phyloP scores from a whole-genome alignment of 192 early-diverging fungal species.

The Spizellomyces punctatus region DNA sequence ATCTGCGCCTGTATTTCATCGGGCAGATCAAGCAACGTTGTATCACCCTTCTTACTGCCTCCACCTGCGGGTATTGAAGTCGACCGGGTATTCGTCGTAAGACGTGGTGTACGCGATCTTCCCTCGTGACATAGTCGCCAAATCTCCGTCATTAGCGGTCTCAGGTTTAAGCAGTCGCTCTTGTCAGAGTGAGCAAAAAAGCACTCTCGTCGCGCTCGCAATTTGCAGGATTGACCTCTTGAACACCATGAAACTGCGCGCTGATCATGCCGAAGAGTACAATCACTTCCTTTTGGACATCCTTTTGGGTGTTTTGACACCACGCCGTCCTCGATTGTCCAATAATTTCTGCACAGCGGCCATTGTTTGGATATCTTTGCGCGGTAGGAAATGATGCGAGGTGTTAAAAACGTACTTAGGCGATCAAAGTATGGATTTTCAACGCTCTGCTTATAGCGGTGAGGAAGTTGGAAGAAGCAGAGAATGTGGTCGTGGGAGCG shows the following conservation, averaged over 20 bases:
- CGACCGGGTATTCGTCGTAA: too few species aligned
- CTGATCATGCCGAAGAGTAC: background rate
- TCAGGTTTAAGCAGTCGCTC: background rate
- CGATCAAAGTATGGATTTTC: constrained; percentile 3
- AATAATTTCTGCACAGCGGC: background rate
- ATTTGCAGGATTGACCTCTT: background rate
- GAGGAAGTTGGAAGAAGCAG: constrained; percentile 1
- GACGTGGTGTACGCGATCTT: too few species aligned
- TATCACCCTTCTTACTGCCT: too few species aligned
- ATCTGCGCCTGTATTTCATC: background rate
- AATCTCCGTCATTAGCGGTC: background rate
- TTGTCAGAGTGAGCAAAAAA: constrained; percentile 7
- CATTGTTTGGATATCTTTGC: background rate
- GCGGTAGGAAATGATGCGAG: constrained; percentile 1
- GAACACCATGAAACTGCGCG: background rate
- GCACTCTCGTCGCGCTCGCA: background rate
- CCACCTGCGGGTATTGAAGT: too few species aligned
- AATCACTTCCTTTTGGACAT: background rate
- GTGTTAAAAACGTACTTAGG: background rate
- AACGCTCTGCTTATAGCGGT: background rate
- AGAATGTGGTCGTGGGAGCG: background rate
- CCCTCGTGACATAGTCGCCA: background rate
- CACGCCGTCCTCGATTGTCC: background rate
- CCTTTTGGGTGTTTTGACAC: background rate
- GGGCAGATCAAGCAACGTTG: background rate